Base-by-base conservation (phyloP, 1,284 basidiomycete genomes). In the Serendipita sp. region DNA sequence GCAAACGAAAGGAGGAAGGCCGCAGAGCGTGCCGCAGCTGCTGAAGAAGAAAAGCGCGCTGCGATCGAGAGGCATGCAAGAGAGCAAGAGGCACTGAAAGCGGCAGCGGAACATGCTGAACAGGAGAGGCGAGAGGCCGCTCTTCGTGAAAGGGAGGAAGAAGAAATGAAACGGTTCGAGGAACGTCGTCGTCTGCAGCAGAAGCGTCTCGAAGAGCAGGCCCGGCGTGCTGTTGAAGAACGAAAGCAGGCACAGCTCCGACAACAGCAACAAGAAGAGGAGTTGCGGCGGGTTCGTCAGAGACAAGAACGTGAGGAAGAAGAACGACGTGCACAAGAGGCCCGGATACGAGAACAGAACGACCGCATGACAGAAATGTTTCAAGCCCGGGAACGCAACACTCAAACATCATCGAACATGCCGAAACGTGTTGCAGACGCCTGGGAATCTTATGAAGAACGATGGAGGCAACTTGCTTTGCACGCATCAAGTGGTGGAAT, bases 401-500 rank as follows among this genome's bases (percentile, higher is more conserved):
- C 3, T 38, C 63, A 53, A 42, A 26, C 32, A 22, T 32, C 32
- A 10, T 42, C 30, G 10, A 60, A 45, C 10, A 42, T 43, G 53
- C 35, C 58, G 15, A 62, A 53, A 15, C 65, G 66, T 35, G 70
- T 74, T 43, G 64, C 74, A 6, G 77, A 81, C 50, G 80, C 80
- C 1, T 87, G 84, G 84, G 69, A 71, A 50, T 70, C 68, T 55
- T 85, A 88, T 72, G 84, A 89, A 70, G 71, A 74, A 38, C 75
- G 77, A 63, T 89, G 87, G 86, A 69, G 70, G 17, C 74, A 77
- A 30, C 72, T 85, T 65, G 65, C 71, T 15, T 43, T 60, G 15
- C 58, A 42, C 2, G 64, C 47, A 26, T 42, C 61, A 43, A 55
- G 29, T 34, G 58, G 62, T 12, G 71, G 75, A 6, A 76, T 78